Evolutionary conservation across 2,329 filamentous ascomycete species (phyloP).

Genomic region (Thermomyces lanuginosus): DNA sequence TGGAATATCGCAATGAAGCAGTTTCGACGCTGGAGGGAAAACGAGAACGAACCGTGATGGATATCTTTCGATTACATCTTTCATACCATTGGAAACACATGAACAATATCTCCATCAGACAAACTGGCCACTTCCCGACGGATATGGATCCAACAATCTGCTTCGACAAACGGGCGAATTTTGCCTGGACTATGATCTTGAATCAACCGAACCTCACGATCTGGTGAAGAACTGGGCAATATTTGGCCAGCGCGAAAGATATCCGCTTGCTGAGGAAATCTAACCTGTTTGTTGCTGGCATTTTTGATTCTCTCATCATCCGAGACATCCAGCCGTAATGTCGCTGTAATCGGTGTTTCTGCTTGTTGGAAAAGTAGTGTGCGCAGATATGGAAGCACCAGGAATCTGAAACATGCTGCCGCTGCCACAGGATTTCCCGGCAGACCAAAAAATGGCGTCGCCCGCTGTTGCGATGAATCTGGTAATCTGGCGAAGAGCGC

Average conservation of each 20-base stretch:
- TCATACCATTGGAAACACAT: constrained; percentile 5
- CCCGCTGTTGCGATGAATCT: background rate
- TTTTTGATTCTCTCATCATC: background rate
- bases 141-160: constrained; percentile 14
- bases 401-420: constrained; percentile 15
- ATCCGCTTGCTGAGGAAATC: constrained; percentile 1
- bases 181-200: constrained; percentile 11
- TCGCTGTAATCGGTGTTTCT: constrained; percentile 1
- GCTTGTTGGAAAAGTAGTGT: constrained; percentile 5
- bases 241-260: constrained; percentile 6
- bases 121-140: constrained; percentile 7
- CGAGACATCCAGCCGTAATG: background rate
- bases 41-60: too few relatives aligned
- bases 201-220: constrained; percentile 6
- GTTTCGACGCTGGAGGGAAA: too few relatives aligned
- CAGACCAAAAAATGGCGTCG: constrained; percentile 13
- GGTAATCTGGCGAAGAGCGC: constrained; percentile 13
- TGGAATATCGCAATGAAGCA: constrained; percentile 20
- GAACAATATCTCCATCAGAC: constrained; percentile 7
- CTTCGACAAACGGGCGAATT: constrained; percentile 10
- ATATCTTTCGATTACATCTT: too few relatives aligned
- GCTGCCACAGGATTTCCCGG: constrained; percentile 15
- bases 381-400: constrained; percentile 13
- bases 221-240: background rate
- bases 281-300: background rate